Evolutionary conservation across 1,284 basidiomycete species (phyloP).

Genomic region (Lentinula novae-zelandiae): DNA sequence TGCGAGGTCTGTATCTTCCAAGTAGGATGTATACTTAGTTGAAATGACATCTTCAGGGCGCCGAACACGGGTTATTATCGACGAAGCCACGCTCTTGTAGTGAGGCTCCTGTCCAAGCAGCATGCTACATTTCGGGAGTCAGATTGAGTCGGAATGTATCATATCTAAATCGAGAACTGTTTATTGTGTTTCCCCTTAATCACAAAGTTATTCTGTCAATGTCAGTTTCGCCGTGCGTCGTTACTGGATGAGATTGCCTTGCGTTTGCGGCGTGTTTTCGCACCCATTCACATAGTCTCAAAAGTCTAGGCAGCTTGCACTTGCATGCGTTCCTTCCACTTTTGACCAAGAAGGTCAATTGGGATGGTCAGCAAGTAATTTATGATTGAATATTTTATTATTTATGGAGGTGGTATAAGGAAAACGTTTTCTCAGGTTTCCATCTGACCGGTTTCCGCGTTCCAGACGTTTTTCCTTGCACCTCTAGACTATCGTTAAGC

Average conservation of each 20-base stretch:
- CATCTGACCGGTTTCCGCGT: not conserved
- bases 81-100: not conserved
- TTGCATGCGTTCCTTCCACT: not conserved
- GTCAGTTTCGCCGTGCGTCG: not conserved
- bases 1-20: not conserved
- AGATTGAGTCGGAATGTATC: not conserved
- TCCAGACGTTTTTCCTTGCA: not conserved
- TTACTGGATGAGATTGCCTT: not conserved
- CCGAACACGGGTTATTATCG: not conserved
- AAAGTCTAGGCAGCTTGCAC: not conserved
- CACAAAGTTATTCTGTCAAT: not conserved
- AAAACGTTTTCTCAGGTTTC: not conserved
- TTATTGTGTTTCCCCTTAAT: not conserved
- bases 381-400: not conserved
- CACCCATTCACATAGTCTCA: not conserved
- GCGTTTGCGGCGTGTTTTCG: conserved; percentile 8
- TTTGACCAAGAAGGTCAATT: not conserved
- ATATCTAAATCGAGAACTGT: not conserved
- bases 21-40: not conserved
- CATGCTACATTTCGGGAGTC: not conserved
- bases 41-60: not conserved
- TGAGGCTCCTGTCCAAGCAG: not conserved
- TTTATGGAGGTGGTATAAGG: not conserved
- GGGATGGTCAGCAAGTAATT: not conserved
- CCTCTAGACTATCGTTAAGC: not conserved